Evolutionary conservation across 2,329 filamentous ascomycete species (phyloP).

Genomic region (Hymenoscyphus scutula): DNA sequence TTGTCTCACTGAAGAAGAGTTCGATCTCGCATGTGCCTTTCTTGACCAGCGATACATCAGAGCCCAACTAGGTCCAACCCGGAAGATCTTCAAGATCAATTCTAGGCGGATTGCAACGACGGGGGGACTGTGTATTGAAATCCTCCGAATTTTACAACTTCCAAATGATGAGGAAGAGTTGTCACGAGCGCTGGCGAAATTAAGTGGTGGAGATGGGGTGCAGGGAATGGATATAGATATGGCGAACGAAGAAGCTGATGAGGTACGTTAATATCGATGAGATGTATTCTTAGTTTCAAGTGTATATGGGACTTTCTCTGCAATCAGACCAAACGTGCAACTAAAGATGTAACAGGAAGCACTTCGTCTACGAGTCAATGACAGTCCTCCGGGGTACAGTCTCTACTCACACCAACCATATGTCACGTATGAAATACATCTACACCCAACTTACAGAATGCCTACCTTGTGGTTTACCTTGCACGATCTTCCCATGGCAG

Average conservation of each 20-base stretch:
- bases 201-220: constrained; percentile 19
- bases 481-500: constrained; percentile 54
- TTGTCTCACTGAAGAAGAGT: constrained; percentile 59
- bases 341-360: constrained; percentile 24
- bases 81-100: constrained; percentile 54
- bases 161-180: constrained; percentile 32
- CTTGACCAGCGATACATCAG: constrained; percentile 58
- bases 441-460: constrained; percentile 71
- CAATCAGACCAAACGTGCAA: background rate
- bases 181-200: constrained; percentile 27
- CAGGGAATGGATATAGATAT: constrained; percentile 29
- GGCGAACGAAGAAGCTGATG: constrained; percentile 31
- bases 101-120: constrained; percentile 39
- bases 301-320: background rate
- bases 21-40: constrained; percentile 61
- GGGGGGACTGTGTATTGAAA: constrained; percentile 33
- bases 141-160: constrained; percentile 31
- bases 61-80: constrained; percentile 54
- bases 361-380: constrained; percentile 17
- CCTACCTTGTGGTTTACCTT: constrained; percentile 76
- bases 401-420: constrained; percentile 41
- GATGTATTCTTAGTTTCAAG: background rate
- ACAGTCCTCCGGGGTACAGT: constrained; percentile 26
- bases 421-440: constrained; percentile 65
- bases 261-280: constrained; percentile 23